Base-by-base conservation (phyloP, 2,329 filamentous ascomycete species). In the Parafenestella ontariensis region DNA sequence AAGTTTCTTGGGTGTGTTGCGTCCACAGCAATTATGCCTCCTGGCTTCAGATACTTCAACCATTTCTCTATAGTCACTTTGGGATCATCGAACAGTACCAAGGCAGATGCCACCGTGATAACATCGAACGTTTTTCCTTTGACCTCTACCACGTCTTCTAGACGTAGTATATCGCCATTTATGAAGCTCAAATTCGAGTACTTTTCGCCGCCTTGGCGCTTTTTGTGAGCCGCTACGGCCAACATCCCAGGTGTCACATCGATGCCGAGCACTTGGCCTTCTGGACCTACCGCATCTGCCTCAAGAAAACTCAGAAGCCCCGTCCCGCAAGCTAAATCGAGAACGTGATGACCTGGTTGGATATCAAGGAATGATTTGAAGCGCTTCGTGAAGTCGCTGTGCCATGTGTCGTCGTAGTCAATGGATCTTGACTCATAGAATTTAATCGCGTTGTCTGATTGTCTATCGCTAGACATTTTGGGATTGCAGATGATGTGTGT, bases 311-410 rank as follows among this genome's bases (percentile, higher is more conserved):
- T 75, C 15, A 80, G 65, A 0, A 81, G 71, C 5, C 79, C 79
- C 5, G 79, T 81, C 3, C 79, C 78, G 54, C 78, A 80, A 5
- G 78, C 79, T 15, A 81, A 67, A 49, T 81, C 79, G 11, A 81
- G 72, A n/a, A 81, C 62, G 20, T 72, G 52, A 46, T 79, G 72
- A 23, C 77, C 78, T 11, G 72, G 64, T n/a, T 64, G 49, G 28
- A 75, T 62, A 15, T 66, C 46, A 17, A 75, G 24, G 26, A 70
- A 55, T 21, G 74, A 66, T 8, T 74, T 61, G 54, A 79, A 77
- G 26, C 77, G 71, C 26, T 59, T 63, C 2, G 77, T 75, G 50
- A 79, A 78, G 26, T 70, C 63, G 15, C 65, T 65, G 54, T 80
- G 79, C 71, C 73, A 78, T n/a, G 73, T 76, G 26, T 74, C 62